Evolutionary conservation across 768 basidiomycete species (phyloP), one percentile per base, ranked within the genome.

Genomic region (Termitomyces sp.): DNA sequence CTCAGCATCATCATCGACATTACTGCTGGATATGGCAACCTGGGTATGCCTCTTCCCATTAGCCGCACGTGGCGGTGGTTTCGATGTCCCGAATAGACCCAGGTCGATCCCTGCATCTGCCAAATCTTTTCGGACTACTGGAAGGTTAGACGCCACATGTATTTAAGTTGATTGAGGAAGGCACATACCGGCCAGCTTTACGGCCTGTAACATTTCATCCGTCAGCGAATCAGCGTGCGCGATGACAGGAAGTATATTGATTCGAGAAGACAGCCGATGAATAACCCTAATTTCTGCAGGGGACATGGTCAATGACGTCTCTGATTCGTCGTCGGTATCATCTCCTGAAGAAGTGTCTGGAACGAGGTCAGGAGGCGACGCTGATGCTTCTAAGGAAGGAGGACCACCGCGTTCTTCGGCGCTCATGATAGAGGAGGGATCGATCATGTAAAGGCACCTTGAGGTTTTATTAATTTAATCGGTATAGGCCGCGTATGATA

Each of bases 401-500:
- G 74, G 71, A 2, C 75, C 75, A 50, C 77, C 78, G 55, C 83
- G 77, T 41, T 79, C 74, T 50, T 77, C 69, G 34, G 72, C 70
- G 4, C 82, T 78, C 74, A 82, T 76, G 62, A 92, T 80, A 15
- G 87, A 83, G 24, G 80, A 70, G 12, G 91, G 90, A 64, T 93
- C 89, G 63, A 92, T 78, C 81, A 92, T 79, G 70, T 93, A 93
- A 57, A 93, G 88, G 66, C 87, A 90, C 45, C 90, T 91, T 56
- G 40, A 57, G 24, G 52, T 41, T 7, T 58, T 60, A 62, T 54
- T 62, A 54, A 48, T 53, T 48, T 56, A 60, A 42, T 43, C 59
- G 55, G 22, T 46, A 41, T 41, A 19, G 12, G 19, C 14, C 17
- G 46, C 28, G 47, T n/a, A 49, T 12, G 26, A 28, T 28, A 46